A percentile compares a stretch with the other conserved stretches of the same genome.
Evolutionary conservation across 1,284 basidiomycete species (phyloP).

Genomic region (Caloboletus firmus): DNA sequence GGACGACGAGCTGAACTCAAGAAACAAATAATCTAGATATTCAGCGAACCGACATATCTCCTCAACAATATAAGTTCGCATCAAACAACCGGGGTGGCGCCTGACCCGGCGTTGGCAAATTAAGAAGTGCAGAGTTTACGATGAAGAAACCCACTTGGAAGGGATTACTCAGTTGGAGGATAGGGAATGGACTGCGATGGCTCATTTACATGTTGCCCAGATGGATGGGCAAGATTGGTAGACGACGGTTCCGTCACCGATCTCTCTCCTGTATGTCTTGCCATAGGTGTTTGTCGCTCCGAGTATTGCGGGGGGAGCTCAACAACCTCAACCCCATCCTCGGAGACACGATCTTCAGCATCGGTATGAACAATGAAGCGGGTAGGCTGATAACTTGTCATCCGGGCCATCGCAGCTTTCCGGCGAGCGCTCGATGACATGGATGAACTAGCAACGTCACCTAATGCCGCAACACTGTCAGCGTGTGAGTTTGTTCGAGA

Average conservation of each 20-base stretch:
- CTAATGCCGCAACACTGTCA: constrained; percentile 20
- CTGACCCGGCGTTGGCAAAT: not conserved
- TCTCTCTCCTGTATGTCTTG: constrained; percentile 5
- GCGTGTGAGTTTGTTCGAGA: constrained; percentile 24
- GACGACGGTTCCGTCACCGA: constrained; percentile 5
- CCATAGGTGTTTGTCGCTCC: constrained; percentile 43
- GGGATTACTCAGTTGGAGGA: constrained; percentile 9
- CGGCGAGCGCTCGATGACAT: constrained; percentile 43
- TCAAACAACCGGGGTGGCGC: not conserved
- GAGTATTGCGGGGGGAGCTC: constrained; percentile 77
- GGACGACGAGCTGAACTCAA: not conserved
- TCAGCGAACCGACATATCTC: not conserved
- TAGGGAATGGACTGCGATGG: not conserved
- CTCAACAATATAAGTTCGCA: not conserved
- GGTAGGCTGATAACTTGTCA: constrained; percentile 41
- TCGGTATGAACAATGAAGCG: constrained; percentile 73
- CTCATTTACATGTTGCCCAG: constrained; percentile 8
- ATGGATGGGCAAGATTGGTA: constrained; percentile 16
- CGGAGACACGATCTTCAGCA: constrained; percentile 51
- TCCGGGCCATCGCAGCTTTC: constrained; percentile 54
- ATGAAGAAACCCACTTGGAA: not conserved
- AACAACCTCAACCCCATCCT: constrained; percentile 56
- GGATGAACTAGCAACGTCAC: constrained; percentile 27
- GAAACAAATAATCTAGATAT: constrained; percentile 8
- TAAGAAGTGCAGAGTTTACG: not conserved